Evolutionary conservation across 1,284 basidiomycete species (phyloP).

Genomic region (Moesziomyces globuligerus): DNA sequence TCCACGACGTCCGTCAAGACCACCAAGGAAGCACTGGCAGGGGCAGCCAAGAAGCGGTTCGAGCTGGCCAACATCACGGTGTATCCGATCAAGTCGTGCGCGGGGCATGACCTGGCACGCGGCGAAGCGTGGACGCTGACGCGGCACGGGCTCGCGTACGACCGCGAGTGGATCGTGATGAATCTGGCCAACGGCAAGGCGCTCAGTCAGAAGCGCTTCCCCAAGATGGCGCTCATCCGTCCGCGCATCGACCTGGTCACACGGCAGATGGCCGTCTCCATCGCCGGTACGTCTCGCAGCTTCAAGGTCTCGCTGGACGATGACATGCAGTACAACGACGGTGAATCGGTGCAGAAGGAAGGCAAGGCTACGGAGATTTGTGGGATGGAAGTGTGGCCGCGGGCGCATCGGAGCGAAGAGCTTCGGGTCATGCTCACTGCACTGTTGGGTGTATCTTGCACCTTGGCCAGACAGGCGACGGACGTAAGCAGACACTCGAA

Average conservation of each 20-base stretch:
- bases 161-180: constrained; percentile 55
- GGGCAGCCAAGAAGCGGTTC: constrained; percentile 14
- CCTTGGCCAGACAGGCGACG: constrained; percentile 32
- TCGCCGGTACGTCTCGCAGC: constrained; percentile 1
- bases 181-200: constrained; percentile 42
- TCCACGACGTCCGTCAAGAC: too few species aligned
- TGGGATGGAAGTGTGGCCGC: constrained; percentile 19
- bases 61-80: constrained; percentile 37
- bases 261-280: constrained; percentile 19
- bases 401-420: constrained; percentile 18
- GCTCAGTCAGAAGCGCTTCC: constrained; percentile 48
- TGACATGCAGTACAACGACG: constrained; percentile 20
- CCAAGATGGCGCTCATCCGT: constrained; percentile 52
- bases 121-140: constrained; percentile 40
- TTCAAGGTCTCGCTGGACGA: constrained; percentile 17
- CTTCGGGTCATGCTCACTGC: constrained; percentile 30
- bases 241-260: constrained; percentile 26
- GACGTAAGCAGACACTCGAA: constrained; percentile 32
- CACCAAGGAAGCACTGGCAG: too few species aligned
- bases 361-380: constrained; percentile 18
- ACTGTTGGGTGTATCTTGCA: constrained; percentile 43
- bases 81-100: constrained; percentile 57
- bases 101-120: constrained; percentile 30
- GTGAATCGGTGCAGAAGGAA: neutral
- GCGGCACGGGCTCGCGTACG: constrained; percentile 41